Base-by-base conservation (phyloP, 23 red algal genomes). In the Gracilaria domingensis region DNA sequence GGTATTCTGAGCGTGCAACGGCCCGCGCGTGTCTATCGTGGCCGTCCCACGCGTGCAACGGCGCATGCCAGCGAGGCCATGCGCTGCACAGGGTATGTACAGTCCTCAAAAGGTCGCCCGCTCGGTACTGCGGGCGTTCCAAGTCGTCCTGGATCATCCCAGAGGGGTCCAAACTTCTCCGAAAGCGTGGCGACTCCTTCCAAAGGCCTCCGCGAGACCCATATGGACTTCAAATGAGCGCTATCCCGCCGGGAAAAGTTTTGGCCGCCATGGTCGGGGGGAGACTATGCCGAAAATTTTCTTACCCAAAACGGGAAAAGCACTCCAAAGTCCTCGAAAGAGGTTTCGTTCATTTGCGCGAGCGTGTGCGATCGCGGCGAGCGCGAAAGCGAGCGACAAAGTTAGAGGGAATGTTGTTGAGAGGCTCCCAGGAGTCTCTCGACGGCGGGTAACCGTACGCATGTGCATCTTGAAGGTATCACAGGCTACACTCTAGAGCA, bases 201-300 rank as follows among this genome's bases (percentile, higher is more conserved):
- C 58, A 29, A 26, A 29, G 21, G 23, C 58, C 26, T n/a, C 4
- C 14, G 58, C 26, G 58, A 29, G 58, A 64, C 58, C 58, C 58
- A 64, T n/a, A 26, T 4, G 26, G 58, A 16, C 17, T 64, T n/a
- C 17, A 7, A n/a, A 29, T n/a, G 4, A 14, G 58, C 58, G 23
- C 21, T 26, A 64, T 29, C 58, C 58, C 21, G 23, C 26, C 23
- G 58, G 58, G 26, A 64, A 64, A 26, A 26, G 4, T 64, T 64
- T 64, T 64, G 58, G 23, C 58, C 58, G 21, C 58, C 58, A 64
- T n/a, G 58, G 58, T 16, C 23, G 58, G 58, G 58, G 58, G 14
- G 26, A n/a, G 58, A 64, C 58, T 64, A 64, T 64, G 58, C 58
- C 58, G 17, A 64, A 64, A 64, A 8, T n/a, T 64, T 64, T 29